Conservation (phyloP, 2,329 filamentous ascomycete species). For the Aspergillus sergii region DNA sequence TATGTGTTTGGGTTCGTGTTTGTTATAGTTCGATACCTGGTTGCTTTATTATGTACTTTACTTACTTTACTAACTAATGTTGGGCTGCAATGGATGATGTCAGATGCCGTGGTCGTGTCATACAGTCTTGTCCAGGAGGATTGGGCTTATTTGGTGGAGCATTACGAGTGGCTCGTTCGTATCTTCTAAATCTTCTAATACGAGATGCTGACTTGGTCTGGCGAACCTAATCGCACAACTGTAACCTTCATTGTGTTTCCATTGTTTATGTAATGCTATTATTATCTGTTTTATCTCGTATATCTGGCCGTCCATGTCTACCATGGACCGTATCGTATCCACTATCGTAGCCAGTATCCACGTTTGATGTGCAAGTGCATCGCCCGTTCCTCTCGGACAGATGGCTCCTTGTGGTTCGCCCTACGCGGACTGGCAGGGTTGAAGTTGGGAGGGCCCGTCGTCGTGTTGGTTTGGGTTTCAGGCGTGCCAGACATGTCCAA, state of each 20-base stretch:
- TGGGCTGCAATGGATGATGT: background rate
- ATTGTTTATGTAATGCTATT: background rate
- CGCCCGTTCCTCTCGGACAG: conserved; percentile 30
- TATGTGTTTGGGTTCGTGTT: background rate
- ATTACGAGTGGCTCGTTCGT: background rate
- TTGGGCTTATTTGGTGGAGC: background rate
- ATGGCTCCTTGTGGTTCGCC: conserved; percentile 23
- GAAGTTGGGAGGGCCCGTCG: conserved; percentile 10
- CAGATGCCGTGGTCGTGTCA: background rate
- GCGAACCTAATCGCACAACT: background rate
- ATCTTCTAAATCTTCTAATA: background rate
- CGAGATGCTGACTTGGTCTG: background rate
- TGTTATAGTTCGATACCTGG: background rate
- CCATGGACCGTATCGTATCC: background rate
- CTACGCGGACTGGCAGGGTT: conserved; percentile 8
- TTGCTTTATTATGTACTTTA: background rate
- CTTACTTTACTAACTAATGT: background rate
- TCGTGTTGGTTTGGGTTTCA: background rate
- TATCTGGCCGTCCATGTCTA: background rate
- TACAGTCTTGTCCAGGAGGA: background rate
- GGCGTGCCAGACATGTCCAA: conserved; percentile 11
- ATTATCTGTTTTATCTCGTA: background rate
- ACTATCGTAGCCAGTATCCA: conserved; percentile 32
- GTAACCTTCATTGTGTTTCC: background rate
- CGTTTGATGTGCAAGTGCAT: conserved; percentile 29